A percentile compares a stretch with the other conserved stretches of the same genome.
These are phyloP conservation scores for Phytopythium boreale DNA, from an alignment of 352 stramenopile species.

Conservation along the genomic window DNA sequence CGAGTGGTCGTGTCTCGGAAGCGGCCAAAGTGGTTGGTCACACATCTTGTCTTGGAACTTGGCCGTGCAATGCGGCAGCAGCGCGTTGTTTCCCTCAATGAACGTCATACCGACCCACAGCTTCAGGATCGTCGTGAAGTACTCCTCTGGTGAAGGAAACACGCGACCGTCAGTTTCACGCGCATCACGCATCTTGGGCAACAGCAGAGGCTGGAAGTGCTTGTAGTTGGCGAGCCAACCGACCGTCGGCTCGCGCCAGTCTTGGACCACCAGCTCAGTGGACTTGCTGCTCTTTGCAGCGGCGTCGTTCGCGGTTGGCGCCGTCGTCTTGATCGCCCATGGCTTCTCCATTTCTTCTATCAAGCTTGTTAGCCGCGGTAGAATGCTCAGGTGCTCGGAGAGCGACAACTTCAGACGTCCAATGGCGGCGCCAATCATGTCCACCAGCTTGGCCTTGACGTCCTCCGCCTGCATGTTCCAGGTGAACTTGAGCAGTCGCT, in stretches of 20 bases:
- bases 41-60: constrained; percentile 52
- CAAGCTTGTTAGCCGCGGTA: constrained; percentile 33
- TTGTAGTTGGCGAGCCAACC: constrained; percentile 66
- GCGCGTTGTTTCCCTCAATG: constrained; percentile 77
- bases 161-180: constrained; percentile 33
- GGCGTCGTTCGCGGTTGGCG: neutral
- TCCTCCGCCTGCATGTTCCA: constrained; percentile 59
- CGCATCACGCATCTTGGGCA: constrained; percentile 70
- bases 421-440: constrained; percentile 60
- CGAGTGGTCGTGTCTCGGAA: constrained; percentile 15
- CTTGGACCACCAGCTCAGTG: constrained; percentile 8
- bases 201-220: constrained; percentile 65
- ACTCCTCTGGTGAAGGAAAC: constrained; percentile 74
- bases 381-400: constrained; percentile 46
- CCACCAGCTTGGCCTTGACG: constrained; percentile 45
- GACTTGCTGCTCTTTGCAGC: neutral
- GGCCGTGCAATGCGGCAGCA: constrained; percentile 70
- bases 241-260: constrained; percentile 69
- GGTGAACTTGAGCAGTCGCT: constrained; percentile 67
- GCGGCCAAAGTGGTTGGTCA: constrained; percentile 65
- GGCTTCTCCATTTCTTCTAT: constrained; percentile 70
- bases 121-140: constrained; percentile 69
- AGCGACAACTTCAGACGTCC: constrained; percentile 34
- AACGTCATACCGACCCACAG: constrained; percentile 89
- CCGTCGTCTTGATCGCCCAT: constrained; percentile 57